Evolutionary conservation across 164 flowering plant genomes (phyloP).

Genomic region (Piper longum): DNA sequence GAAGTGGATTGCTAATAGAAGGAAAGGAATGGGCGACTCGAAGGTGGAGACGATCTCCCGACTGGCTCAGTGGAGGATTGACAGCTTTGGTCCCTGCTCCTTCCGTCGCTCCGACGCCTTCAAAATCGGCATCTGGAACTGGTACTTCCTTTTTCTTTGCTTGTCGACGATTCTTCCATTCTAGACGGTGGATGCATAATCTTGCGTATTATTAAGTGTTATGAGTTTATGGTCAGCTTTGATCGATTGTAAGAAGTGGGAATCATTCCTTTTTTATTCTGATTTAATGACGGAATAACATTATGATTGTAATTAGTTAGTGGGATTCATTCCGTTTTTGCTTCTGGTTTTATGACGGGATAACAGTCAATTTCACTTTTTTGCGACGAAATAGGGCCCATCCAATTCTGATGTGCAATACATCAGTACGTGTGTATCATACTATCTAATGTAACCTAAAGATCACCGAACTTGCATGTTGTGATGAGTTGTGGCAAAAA

Average conservation of each 20-base stretch:
- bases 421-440: too few species aligned
- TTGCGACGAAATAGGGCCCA: too few species aligned
- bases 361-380: too few species aligned
- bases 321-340: too few species aligned
- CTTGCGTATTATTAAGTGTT: neutral
- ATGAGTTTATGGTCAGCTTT: neutral
- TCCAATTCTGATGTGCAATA: too few species aligned
- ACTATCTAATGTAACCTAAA: too few species aligned
- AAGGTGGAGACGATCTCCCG: constrained; percentile 43
- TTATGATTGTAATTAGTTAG: too few species aligned
- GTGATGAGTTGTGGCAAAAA: too few species aligned
- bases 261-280: too few species aligned
- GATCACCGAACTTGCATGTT: too few species aligned
- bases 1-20: neutral
- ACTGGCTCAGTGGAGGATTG: constrained; percentile 81
- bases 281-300: too few species aligned
- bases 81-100: constrained; percentile 56
- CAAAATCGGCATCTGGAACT: constrained; percentile 85
- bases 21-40: constrained; percentile 15
- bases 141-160: constrained; percentile 25
- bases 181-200: neutral
- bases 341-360: too few species aligned
- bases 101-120: constrained; percentile 73
- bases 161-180: neutral
- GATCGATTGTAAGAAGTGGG: neutral